Evolutionary conservation across 768 basidiomycete genomes (phyloP).

Genomic region (Serendipita vermifera): DNA sequence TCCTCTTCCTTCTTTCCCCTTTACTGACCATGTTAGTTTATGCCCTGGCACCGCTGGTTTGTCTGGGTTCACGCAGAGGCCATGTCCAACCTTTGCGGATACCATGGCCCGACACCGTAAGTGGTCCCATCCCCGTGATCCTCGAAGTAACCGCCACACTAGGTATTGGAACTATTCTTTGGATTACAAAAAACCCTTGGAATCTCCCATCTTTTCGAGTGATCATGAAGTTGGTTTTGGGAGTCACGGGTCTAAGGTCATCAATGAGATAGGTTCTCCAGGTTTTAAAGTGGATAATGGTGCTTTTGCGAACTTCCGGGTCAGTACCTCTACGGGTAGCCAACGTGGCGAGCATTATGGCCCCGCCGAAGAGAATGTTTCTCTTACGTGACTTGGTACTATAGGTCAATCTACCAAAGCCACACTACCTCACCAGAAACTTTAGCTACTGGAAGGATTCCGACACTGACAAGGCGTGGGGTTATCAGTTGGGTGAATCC

Average conservation of each 20-base stretch:
- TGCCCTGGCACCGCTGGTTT: slow-evolving; percentile 8
- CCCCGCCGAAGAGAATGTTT: not conserved
- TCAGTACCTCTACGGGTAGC: not conserved
- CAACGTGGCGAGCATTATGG: not conserved
- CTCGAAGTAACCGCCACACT: not conserved
- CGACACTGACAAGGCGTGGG: not conserved
- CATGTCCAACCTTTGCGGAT: not conserved
- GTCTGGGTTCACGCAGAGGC: slow-evolving; percentile 1
- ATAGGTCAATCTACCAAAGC: not conserved
- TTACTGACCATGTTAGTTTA: not conserved
- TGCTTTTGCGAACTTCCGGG: not conserved
- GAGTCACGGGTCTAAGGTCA: not conserved
- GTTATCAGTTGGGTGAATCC: not conserved
- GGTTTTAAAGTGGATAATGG: slow-evolving; percentile 7
- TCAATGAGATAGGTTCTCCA: not conserved
- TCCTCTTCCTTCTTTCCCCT: not conserved
- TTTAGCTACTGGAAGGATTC: not conserved
- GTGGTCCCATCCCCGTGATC: not conserved
- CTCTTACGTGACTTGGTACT: too few relatives aligned
- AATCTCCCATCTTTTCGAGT: not conserved
- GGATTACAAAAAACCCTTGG: slow-evolving; percentile 7
- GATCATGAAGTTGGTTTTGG: not conserved
- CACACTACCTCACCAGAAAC: slow-evolving; percentile 3
- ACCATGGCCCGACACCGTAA: not conserved
- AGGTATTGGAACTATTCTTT: slow-evolving; percentile 8